Evolutionary conservation across 2,329 filamentous ascomycete species (phyloP), one percentile per base, ranked within the genome.

Genomic region (Neonectria hederae): DNA sequence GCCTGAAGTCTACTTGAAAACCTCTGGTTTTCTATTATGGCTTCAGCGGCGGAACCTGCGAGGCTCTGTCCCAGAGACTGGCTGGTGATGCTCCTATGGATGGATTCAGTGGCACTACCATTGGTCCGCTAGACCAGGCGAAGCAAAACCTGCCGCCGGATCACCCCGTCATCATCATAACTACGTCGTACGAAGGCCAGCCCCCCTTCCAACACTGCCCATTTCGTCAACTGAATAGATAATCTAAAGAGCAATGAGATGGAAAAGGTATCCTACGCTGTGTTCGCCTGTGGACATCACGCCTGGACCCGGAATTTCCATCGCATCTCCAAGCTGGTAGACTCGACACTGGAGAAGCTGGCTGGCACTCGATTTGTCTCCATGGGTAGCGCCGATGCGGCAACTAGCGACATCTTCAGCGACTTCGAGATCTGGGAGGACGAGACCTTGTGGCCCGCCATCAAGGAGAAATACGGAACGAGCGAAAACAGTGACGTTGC

Each of bases 1-100:
- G 3, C 22, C 52, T 9, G 17, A 66, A 1, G 28, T 68, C 3
- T 35, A 49, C 56, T 13, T 78, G 77, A 22, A 81, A 81, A 62
- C 83, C 83, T 0, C 76, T 94, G 67, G 85, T 85, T n/a, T 85
- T 94, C 21, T 85, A 89, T 46, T 94, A 92, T 72, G 92, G 92
- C 2, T 91, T 89, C 19, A 92, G 93, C 73, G 89, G 87, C 2
- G 91, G 91, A 0, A 94, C 91, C 1, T 94, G 91, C 74, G 89
- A 93, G 76, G 83, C 88, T 1, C 83, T 93, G 49, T 88, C 91
- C 1, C 85, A 90, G 66, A 82, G 86, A 28, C 75, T 93, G 11
- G 89, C 88, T 0, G 81, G 83, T 9, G 85, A 88, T 71, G 90
- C 90, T 0, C 71, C 80, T 2, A 75, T 76, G 3, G 87, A 87